Base-by-base conservation (phyloP, 495 filamentous ascomycete species). In the Talaromyces liani region DNA sequence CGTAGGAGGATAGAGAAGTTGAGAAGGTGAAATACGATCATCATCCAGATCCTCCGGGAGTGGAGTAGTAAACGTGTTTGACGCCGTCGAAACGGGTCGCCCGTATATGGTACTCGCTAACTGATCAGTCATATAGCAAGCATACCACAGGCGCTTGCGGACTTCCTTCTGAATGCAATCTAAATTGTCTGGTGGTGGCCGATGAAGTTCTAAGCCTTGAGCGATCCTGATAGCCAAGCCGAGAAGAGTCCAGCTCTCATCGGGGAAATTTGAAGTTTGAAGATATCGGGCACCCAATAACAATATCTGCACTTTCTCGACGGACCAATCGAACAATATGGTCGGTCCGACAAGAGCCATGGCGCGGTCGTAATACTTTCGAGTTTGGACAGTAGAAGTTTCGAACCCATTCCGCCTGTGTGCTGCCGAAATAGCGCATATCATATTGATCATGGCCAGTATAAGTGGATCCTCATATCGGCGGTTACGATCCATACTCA, bases 221-320 rank as follows among this genome's bases (percentile, higher is more conserved):
- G 82, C 87, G 25, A 90, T 84, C 57, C 88, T 82, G 4, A 91
- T 81, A 0, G 83, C 86, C 53, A 92, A 82, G 22, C 85, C 84
- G 2, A 87, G 81, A 67, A 91, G 77, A 56, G 82, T 85, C 82
- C 83, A 85, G 41, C n/a, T 73, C 68, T 57, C 74, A 70, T 60
- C 74, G 69, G 61, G 60, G 10, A 62, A 62, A 53, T 62, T 62
- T 9, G 60, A 62, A 20, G 45, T 62, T 54, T 62, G 60, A 16
- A 62, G 60, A 49, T 62, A 62, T 8, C 60, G 60, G 20, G 60
- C 60, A 18, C 60, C 60, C 22, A 62, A 22, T 34, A 62, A 20
- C n/a, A 62, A 54, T 0, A 62, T 34, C 7, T 62, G 60, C 0
- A 62, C 60, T 54, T 62, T 62, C 29, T 62, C 60, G 4, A 62